Evolutionary conservation across 192 early-diverging fungal species (phyloP).

Genomic region (Gigaspora rosea): DNA sequence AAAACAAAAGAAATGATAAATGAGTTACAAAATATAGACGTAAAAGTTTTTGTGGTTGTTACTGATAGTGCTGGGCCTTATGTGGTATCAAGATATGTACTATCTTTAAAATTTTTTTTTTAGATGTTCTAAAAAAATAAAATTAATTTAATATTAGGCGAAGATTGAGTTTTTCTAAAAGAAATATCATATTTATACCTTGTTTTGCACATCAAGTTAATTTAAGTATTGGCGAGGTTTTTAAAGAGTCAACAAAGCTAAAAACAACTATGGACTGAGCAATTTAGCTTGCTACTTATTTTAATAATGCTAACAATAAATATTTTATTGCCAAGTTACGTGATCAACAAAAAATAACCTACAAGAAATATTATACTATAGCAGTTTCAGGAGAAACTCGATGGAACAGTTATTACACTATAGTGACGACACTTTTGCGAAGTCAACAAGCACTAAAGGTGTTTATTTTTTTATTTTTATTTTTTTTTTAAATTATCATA

Average conservation of each 20-base stretch:
- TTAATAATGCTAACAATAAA: constrained; percentile 5
- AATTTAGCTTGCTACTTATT: constrained; percentile 3
- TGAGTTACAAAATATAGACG: background rate
- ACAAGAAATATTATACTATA: constrained; percentile 18
- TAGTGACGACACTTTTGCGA: background rate
- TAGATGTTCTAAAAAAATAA: constrained; percentile 22
- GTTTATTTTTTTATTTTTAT: no score
- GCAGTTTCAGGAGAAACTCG: background rate
- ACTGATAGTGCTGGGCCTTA: constrained; percentile 2
- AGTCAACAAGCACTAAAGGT: constrained; percentile 5
- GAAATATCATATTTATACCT: background rate
- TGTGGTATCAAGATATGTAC: background rate
- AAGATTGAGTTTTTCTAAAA: background rate
- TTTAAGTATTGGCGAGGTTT: background rate
- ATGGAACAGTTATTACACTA: constrained; percentile 5
- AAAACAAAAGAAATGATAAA: background rate
- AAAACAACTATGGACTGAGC: background rate
- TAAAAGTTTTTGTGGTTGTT: constrained; percentile 3
- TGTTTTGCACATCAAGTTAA: background rate
- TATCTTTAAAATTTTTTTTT: constrained; percentile 2
- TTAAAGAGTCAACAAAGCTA: background rate
- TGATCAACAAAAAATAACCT: constrained; percentile 10
- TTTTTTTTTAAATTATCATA: background rate
- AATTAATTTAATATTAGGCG: background rate
- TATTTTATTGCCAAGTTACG: constrained; percentile 1